Evolutionary conservation across 2,329 filamentous ascomycete genomes (phyloP), one percentile per base, ranked within the genome.

Genomic region (Ophiobolus disseminans): DNA sequence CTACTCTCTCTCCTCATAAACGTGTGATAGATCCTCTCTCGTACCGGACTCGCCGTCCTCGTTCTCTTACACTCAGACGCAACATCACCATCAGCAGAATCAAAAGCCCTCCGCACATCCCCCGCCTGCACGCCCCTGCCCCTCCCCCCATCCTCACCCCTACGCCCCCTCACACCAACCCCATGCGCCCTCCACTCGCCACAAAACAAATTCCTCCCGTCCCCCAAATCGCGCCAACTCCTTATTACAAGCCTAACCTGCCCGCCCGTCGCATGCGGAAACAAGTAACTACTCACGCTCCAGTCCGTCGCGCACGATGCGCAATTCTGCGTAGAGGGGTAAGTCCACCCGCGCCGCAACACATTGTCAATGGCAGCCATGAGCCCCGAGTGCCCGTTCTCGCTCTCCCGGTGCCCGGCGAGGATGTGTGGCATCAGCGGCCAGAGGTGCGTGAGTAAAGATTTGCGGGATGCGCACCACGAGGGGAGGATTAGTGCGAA

Each of bases 131-230:
- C 8, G 3, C 28, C 47, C 26, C 39, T 49, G n/a, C 45, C 30
- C 2, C 53, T 23, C 4, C 55, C 32, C 28, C 47, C 25, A 25
- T 47, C 52, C 25, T 35, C 41, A 40, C 35, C 10, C 8, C 45
- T 20, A 10, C 13, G 38, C 22, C 7, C 16, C 20, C 1, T 42
- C 46, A 22, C 34, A 40, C 2, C 49, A n/a, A 60, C 54, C 0
- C 65, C 68, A 48, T 71, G 68, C 1, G 58, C 59, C 2, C 68
- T 50, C 68, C 68, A 71, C 4, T 5, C 26, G 2, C 45, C 40
- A 5, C 68, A 58, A 16, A 71, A 71, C 11, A 66, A 66, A 5
- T 34, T 58, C 19, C 42, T 40, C 0, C 63, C 66, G 8, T 16
- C 23, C 1, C 67, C 67, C 1, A 71, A 23, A 47, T 69, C 63